Percentiles rank a stretch among this genome's conserved stretches.
phyloP scores from a whole-genome alignment of 305 asterid species.

The Fraxinus sp. region DNA sequence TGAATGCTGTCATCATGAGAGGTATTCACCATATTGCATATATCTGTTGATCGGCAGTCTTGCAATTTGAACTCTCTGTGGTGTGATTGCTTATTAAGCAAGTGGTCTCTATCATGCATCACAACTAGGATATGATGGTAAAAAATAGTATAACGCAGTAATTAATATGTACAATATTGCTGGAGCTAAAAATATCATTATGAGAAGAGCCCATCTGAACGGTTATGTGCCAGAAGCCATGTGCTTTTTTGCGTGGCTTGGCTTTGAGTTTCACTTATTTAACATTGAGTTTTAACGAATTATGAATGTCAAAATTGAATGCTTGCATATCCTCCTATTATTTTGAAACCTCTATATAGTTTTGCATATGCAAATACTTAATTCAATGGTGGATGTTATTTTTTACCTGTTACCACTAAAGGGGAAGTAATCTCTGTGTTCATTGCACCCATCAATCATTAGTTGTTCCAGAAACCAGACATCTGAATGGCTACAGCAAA shows the following conservation, averaged over 20 bases:
- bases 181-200: constrained; percentile 10
- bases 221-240: too few species aligned
- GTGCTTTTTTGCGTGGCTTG: neutral
- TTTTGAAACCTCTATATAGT: neutral
- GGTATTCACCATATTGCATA: constrained; percentile 40
- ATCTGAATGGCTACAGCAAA: neutral
- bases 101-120: constrained; percentile 2
- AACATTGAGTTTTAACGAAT: neutral
- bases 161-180: neutral
- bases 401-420: neutral
- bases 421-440: neutral
- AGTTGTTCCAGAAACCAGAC: neutral
- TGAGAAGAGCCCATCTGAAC: too few species aligned
- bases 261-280: constrained; percentile 7
- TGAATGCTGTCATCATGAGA: constrained; percentile 91
- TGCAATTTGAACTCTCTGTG: neutral
- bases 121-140: neutral
- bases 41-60: neutral
- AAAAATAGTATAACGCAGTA: neutral
- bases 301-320: neutral
- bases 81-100: neutral
- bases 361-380: neutral
- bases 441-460: neutral
- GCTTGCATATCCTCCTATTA: neutral
- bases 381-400: neutral